Evolutionary conservation across 495 filamentous ascomycete genomes (phyloP).

Genomic region (Clavariopsis aquatica): DNA sequence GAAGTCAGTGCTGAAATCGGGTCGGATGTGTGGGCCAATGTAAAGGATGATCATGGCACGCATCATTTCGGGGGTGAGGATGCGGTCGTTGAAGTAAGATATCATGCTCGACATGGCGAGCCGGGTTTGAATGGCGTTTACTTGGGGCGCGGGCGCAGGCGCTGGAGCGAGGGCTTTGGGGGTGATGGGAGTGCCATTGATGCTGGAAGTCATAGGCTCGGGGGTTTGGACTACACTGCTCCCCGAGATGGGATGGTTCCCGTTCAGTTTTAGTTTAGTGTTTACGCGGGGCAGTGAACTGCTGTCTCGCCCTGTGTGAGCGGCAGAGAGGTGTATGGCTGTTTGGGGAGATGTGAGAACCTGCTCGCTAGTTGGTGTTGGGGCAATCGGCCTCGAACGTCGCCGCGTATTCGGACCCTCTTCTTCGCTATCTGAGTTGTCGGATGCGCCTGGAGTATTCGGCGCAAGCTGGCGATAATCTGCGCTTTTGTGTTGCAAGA

Average conservation of each 20-base stretch:
- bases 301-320: conserved; percentile 34
- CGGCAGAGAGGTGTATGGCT: conserved; percentile 37
- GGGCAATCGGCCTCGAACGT: background rate
- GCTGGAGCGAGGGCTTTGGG: conserved; percentile 41
- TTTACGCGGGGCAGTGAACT: conserved; percentile 1
- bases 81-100: conserved; percentile 94
- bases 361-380: conserved; percentile 15
- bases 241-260: conserved; percentile 36
- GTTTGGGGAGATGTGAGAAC: conserved; percentile 36
- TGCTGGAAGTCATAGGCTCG: conserved; percentile 5
- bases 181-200: background rate
- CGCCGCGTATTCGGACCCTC: conserved; percentile 1
- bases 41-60: conserved; percentile 98
- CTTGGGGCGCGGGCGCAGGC: conserved; percentile 46
- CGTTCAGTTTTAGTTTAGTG: conserved; percentile 4
- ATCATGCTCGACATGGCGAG: conserved; percentile 94
- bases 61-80: conserved; percentile 97
- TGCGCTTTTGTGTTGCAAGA: conserved; percentile 76
- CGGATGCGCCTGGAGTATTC: conserved; percentile 44
- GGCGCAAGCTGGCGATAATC: conserved; percentile 64
- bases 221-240: conserved; percentile 45
- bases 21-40: conserved; percentile 87
- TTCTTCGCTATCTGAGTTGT: conserved; percentile 45
- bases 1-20: conserved; percentile 90
- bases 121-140: conserved; percentile 73